Evolutionary conservation across 2,329 filamentous ascomycete species (phyloP).

Genomic region (Blastomyces parvus): DNA sequence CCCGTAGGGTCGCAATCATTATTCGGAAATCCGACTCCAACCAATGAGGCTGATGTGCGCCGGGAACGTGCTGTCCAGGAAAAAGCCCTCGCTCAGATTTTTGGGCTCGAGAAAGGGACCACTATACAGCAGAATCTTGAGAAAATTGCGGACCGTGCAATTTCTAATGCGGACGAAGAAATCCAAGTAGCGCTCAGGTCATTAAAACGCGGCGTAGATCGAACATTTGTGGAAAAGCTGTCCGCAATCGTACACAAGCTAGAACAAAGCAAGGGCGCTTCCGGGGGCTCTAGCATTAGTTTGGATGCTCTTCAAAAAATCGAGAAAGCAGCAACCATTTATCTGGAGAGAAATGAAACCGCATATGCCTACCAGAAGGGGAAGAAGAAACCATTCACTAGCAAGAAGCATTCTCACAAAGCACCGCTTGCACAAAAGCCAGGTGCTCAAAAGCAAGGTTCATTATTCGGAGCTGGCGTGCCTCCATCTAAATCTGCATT

Average conservation of each 20-base stretch:
- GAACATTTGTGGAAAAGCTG: conserved; percentile 14
- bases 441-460: background rate
- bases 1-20: background rate
- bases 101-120: conserved; percentile 15
- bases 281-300: conserved; percentile 24
- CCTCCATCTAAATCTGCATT: background rate
- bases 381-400: background rate
- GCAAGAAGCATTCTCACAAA: background rate
- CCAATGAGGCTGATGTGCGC: conserved; percentile 17
- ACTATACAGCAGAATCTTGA: conserved; percentile 12
- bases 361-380: conserved; percentile 3
- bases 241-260: conserved; percentile 14
- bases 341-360: conserved; percentile 31
- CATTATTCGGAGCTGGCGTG: background rate
- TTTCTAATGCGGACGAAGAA: conserved; percentile 13
- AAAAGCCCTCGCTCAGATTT: conserved; percentile 16
- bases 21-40: conserved; percentile 10
- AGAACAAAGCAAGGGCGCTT: conserved; percentile 9
- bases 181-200: conserved; percentile 2
- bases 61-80: conserved; percentile 18
- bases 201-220: conserved; percentile 11
- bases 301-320: conserved; percentile 45
- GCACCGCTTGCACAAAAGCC: too few relatives aligned
- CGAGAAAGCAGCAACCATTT: conserved; percentile 44
- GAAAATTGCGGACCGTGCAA: conserved; percentile 13